Evolutionary conservation across 139 green algal genomes (phyloP).

Genomic region (Chlorella sorokiniana): DNA sequence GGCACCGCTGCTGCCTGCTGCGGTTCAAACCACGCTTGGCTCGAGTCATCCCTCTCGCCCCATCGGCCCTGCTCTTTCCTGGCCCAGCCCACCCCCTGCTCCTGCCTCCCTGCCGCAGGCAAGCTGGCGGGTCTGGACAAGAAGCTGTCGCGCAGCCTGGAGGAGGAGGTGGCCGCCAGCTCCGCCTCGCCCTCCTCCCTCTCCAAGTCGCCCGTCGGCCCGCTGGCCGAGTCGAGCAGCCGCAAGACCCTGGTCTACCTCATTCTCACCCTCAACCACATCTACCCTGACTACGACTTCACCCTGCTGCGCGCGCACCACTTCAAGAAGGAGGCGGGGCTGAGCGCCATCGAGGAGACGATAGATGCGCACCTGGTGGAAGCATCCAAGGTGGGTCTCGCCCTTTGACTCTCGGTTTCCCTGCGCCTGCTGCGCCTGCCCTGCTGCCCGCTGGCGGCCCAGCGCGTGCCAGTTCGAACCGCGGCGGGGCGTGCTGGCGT

Average conservation of each 20-base stretch:
- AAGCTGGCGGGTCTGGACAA: slow-evolving; percentile 98
- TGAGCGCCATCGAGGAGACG: slow-evolving; percentile 76
- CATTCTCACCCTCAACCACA: slow-evolving; percentile 98
- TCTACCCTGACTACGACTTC: slow-evolving; percentile 80
- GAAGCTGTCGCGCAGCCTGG: slow-evolving; percentile 92
- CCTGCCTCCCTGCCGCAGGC: slow-evolving; percentile 61
- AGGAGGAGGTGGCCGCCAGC: slow-evolving; percentile 83
- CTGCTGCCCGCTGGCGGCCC: too few relatives aligned
- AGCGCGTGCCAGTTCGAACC: too few relatives aligned
- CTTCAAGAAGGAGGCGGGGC: slow-evolving; percentile 87
- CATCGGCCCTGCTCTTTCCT: not conserved
- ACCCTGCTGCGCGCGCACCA: slow-evolving; percentile 68
- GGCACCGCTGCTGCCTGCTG: slow-evolving; percentile 24
- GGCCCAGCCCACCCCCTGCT: not conserved
- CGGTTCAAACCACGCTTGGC: not conserved
- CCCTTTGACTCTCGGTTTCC: not conserved
- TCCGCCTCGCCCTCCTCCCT: slow-evolving; percentile 76
- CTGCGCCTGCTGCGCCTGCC: not conserved
- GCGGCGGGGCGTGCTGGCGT: too few relatives aligned
- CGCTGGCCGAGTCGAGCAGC: slow-evolving; percentile 52
- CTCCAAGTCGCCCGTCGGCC: slow-evolving; percentile 80
- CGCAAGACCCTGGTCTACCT: slow-evolving; percentile 98
- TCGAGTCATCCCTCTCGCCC: too few relatives aligned
- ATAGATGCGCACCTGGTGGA: slow-evolving; percentile 90
- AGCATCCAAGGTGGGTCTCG: slow-evolving; percentile 69